phyloP scores from a whole-genome alignment of 1,284 basidiomycete genomes.

The Thelephora terrestris region DNA sequence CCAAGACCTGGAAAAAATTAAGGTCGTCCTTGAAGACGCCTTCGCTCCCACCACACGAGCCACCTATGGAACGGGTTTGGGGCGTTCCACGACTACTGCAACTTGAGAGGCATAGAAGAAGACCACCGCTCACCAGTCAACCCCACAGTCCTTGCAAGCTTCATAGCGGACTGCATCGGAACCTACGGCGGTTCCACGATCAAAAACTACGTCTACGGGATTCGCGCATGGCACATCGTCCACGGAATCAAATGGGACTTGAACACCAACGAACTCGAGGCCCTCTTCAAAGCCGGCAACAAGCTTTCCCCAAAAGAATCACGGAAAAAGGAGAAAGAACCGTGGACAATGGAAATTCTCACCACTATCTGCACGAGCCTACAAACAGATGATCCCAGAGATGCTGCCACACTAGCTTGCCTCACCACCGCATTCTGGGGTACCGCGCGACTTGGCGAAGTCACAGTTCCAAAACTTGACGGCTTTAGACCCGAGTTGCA shows the following conservation, averaged over 20 bases:
- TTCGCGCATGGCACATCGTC: slow-evolving; percentile 19
- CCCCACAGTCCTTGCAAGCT: slow-evolving; percentile 6
- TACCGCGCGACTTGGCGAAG: slow-evolving; percentile 22
- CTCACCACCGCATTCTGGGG: slow-evolving; percentile 25
- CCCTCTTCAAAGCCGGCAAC: slow-evolving; percentile 6
- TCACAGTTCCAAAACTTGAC: slow-evolving; percentile 20
- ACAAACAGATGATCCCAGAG: slow-evolving; percentile 12
- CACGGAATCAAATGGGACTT: slow-evolving; percentile 14
- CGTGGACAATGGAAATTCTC: slow-evolving; percentile 11
- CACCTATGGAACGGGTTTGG: slow-evolving; percentile 20
- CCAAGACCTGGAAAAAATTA: slow-evolving; percentile 11
- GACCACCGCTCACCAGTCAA: slow-evolving; percentile 9
- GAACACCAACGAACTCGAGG: slow-evolving; percentile 4
- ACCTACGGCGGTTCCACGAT: slow-evolving; percentile 12
- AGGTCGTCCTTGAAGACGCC: slow-evolving; percentile 1
- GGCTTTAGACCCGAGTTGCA: slow-evolving; percentile 19
- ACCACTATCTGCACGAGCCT: not conserved
- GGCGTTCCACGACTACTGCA: slow-evolving; percentile 24
- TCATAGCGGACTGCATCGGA: slow-evolving; percentile 11
- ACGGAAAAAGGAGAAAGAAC: slow-evolving; percentile 3
- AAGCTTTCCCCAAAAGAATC: slow-evolving; percentile 4
- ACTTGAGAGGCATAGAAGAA: slow-evolving; percentile 15
- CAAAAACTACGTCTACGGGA: slow-evolving; percentile 12
- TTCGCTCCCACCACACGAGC: slow-evolving; percentile 17
- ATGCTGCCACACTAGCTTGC: slow-evolving; percentile 25